These are phyloP conservation scores for Solanum medicagineum DNA, from an alignment of 257 asterid species.

Conservation along the genomic window DNA sequence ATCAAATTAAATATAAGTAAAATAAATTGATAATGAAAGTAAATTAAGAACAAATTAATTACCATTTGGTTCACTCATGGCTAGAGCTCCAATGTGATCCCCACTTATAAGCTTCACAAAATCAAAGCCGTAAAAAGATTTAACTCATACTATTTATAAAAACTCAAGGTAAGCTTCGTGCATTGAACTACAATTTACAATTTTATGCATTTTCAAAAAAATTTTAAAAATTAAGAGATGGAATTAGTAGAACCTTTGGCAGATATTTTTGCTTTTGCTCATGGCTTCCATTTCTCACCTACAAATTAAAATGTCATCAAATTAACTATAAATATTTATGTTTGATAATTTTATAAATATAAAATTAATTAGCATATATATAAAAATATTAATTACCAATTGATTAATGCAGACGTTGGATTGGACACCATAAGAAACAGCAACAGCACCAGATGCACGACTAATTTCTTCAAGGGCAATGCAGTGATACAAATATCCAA, in stretches of 20 bases:
- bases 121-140: background rate
- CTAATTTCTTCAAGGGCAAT: constrained; percentile 96
- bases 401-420: constrained; percentile 90
- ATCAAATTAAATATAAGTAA: background rate
- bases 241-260: constrained; percentile 55
- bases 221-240: background rate
- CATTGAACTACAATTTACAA: background rate
- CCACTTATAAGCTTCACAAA: constrained; percentile 76
- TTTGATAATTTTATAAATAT: no score
- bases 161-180: background rate
- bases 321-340: background rate
- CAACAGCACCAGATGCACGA: constrained; percentile 97
- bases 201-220: background rate
- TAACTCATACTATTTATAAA: no score
- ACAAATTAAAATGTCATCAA: constrained; percentile 5
- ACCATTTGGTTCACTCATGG: constrained; percentile 99
- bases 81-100: constrained; percentile 98
- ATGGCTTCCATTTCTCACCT: constrained; percentile 88
- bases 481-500: constrained; percentile 94
- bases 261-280: constrained; percentile 83
- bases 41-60: background rate
- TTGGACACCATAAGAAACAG: constrained; percentile 95
- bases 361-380: background rate
- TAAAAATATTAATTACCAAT: constrained; percentile 42
- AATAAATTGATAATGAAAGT: background rate